Percentiles rank a stretch among this genome's conserved stretches.
phyloP scores from a whole-genome alignment of 768 basidiomycete species.

The Serendipita vermifera region DNA sequence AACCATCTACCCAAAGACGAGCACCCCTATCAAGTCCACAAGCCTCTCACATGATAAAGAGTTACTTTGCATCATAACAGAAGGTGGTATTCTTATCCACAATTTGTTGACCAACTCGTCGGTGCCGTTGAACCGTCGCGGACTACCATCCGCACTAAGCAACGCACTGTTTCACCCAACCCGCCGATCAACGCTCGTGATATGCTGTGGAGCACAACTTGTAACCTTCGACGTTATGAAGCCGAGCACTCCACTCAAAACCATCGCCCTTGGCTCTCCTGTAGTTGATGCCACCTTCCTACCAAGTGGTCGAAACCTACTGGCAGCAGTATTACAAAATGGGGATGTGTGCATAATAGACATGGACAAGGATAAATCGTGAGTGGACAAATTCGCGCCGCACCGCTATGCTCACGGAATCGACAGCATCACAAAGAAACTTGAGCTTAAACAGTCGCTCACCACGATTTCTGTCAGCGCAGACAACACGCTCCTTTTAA shows the following conservation, averaged over 20 bases:
- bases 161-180: conserved; percentile 47
- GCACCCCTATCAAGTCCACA: background rate
- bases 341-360: conserved; percentile 52
- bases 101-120: background rate
- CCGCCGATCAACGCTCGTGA: conserved; percentile 40
- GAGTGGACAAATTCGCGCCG: no score
- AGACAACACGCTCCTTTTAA: conserved; percentile 52
- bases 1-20: no score
- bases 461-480: conserved; percentile 55
- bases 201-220: conserved; percentile 40
- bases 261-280: conserved; percentile 31
- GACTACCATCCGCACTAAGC: background rate
- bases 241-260: conserved; percentile 43
- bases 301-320: conserved; percentile 66
- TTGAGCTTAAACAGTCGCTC: conserved; percentile 39
- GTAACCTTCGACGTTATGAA: conserved; percentile 50
- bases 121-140: background rate
- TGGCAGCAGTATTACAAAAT: conserved; percentile 41
- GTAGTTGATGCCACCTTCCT: no score
- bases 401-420: background rate
- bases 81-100: background rate
- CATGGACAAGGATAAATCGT: conserved; percentile 52
- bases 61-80: background rate
- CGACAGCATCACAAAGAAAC: conserved; percentile 43
- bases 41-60: background rate